Conservation (phyloP, 352 stramenopile species). For the Phytopythium aichiense region DNA sequence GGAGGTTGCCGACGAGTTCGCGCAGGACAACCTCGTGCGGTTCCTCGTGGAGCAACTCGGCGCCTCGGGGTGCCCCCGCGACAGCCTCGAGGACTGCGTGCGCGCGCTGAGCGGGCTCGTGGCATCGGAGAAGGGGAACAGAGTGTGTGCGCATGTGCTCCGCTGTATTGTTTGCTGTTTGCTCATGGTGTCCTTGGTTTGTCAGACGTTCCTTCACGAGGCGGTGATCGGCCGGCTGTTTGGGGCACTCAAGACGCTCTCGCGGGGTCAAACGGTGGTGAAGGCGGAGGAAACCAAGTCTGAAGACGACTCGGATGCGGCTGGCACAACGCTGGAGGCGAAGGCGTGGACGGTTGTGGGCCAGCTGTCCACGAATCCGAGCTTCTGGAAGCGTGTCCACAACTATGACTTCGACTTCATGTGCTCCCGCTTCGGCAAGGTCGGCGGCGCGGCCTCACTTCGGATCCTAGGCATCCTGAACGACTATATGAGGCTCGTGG, state of each 20-base stretch:
- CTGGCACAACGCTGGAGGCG: constrained; percentile 11
- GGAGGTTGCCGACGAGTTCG: constrained; percentile 43
- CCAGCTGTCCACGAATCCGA: constrained; percentile 21
- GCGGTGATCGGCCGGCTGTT: constrained; percentile 41
- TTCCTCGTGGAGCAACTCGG: constrained; percentile 56
- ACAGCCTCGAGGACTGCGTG: constrained; percentile 48
- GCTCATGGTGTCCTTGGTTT: background rate
- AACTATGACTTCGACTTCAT: constrained; percentile 67
- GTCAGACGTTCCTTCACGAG: constrained; percentile 40
- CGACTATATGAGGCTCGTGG: constrained; percentile 48
- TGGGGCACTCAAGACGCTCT: constrained; percentile 41
- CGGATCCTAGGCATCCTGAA: constrained; percentile 51
- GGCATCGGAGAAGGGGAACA: constrained; percentile 40
- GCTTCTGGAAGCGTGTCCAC: constrained; percentile 45
- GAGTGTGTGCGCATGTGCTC: constrained; percentile 12
- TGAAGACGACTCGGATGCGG: background rate
- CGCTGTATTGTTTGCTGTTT: background rate
- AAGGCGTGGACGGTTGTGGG: constrained; percentile 50
- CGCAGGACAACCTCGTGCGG: constrained; percentile 52
- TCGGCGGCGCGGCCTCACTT: constrained; percentile 29
- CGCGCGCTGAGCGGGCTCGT: constrained; percentile 40
- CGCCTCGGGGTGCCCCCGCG: constrained; percentile 13
- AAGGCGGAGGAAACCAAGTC: background rate
- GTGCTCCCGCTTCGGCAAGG: constrained; percentile 45
- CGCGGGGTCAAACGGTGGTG: constrained; percentile 11